phyloP scores from a whole-genome alignment of 768 basidiomycete species.

The Trametes cinnabarina region DNA sequence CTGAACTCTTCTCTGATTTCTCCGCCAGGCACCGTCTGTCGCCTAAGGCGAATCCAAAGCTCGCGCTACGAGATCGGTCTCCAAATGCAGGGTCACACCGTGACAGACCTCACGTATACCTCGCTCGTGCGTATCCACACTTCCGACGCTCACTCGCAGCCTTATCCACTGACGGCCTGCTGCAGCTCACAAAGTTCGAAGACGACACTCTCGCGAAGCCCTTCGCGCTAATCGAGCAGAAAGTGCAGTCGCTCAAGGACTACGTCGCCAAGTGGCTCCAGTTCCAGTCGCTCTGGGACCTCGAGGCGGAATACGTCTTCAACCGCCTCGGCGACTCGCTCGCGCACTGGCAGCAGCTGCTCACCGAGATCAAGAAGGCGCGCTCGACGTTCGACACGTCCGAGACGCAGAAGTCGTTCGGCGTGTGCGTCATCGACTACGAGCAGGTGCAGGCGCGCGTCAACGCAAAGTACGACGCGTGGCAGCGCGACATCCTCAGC shows the following conservation, averaged over 20 bases:
- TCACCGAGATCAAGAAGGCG: constrained; percentile 96
- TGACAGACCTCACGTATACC: constrained; percentile 75
- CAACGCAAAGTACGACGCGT: constrained; percentile 97
- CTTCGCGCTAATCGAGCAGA: constrained; percentile 82
- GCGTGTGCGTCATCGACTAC: constrained; percentile 93
- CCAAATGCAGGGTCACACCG: constrained; percentile 72
- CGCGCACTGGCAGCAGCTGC: constrained; percentile 89
- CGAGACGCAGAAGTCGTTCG: constrained; percentile 88
- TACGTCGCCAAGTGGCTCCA: constrained; percentile 99
- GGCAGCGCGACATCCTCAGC: constrained; percentile 93
- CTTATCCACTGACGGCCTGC: constrained; percentile 8
- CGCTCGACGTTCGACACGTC: constrained; percentile 96
- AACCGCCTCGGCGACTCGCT: constrained; percentile 92
- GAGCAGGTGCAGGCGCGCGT: constrained; percentile 97
- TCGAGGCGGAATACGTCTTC: constrained; percentile 96
- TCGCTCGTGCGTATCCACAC: constrained; percentile 57
- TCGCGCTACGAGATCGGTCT: constrained; percentile 96
- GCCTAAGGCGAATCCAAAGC: constrained; percentile 83
- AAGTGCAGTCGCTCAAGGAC: constrained; percentile 81
- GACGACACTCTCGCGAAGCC: constrained; percentile 77
- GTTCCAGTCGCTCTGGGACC: constrained; percentile 98
- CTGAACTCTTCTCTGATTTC: not conserved
- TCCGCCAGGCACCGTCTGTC: constrained; percentile 74
- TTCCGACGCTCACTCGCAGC: not conserved
- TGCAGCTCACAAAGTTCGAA: constrained; percentile 69